Evolutionary conservation across 768 basidiomycete species (phyloP).

Genomic region (Pulveroboletus sp.): DNA sequence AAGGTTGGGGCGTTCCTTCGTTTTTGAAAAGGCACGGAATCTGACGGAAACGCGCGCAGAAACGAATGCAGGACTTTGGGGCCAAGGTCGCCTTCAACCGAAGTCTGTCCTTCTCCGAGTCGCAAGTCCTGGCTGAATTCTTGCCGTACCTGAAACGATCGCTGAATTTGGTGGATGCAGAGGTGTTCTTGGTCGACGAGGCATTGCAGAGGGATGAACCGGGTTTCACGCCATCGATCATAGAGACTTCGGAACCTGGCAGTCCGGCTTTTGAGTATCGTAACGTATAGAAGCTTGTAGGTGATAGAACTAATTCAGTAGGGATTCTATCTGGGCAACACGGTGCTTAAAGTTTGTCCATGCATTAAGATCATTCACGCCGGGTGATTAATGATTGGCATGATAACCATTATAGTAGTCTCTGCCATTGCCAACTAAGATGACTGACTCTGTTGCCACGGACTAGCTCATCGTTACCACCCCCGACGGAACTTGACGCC

Average conservation of each 20-base stretch:
- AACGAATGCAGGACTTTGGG: constrained; percentile 76
- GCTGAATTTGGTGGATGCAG: constrained; percentile 64
- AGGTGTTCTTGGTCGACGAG: constrained; percentile 66
- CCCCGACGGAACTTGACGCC: no score
- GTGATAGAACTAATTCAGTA: neutral
- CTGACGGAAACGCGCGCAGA: constrained; percentile 41
- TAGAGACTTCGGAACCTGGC: constrained; percentile 87
- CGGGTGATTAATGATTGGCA: no score
- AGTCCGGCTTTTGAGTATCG: constrained; percentile 83
- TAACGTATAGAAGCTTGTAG: constrained; percentile 48
- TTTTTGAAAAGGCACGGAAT: neutral
- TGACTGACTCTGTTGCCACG: no score
- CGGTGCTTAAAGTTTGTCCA: no score
- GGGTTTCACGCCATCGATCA: constrained; percentile 64
- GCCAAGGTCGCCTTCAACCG: constrained; percentile 78
- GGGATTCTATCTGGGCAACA: neutral
- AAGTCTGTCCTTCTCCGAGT: constrained; percentile 78
- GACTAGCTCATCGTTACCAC: no score
- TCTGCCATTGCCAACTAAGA: no score
- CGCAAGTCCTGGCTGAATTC: constrained; percentile 63
- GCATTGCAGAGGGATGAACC: constrained; percentile 50
- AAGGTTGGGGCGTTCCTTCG: constrained; percentile 52
- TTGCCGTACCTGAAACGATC: constrained; percentile 79
- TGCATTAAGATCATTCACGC: no score
- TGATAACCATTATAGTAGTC: no score